Evolutionary conservation across 345 rosid species (phyloP).

Genomic region (Garcia nutans): DNA sequence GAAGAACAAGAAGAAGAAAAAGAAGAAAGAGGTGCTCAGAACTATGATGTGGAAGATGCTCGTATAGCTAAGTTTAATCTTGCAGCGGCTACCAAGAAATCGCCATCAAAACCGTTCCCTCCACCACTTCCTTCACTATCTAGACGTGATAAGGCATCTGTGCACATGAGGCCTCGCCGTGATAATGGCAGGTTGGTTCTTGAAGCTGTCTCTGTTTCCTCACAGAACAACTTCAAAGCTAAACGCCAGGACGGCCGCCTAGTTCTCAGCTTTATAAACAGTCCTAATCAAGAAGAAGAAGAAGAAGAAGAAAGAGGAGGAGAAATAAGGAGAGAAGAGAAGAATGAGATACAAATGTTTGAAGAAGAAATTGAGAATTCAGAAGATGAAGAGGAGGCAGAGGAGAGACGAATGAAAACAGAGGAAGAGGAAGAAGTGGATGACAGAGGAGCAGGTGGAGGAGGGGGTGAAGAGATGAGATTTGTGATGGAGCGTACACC

Average conservation of each 20-base stretch:
- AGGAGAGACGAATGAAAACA: conserved; percentile 24
- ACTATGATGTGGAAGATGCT: conserved; percentile 25
- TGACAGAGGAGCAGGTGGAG: conserved; percentile 1
- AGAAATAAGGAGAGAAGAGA: background rate
- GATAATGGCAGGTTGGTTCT: conserved; percentile 85
- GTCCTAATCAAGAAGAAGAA: conserved; percentile 17
- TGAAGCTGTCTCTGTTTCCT: conserved; percentile 78
- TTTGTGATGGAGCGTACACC: conserved; percentile 31
- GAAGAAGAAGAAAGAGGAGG: conserved; percentile 15
- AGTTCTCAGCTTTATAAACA: conserved; percentile 57
- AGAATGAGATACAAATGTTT: conserved; percentile 5
- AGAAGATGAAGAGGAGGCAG: conserved; percentile 18
- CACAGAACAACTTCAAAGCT: conserved; percentile 65
- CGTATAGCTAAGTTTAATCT: conserved; percentile 20
- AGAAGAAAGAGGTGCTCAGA: conserved; percentile 10
- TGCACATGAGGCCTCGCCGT: conserved; percentile 70
- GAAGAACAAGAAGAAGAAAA: conserved; percentile 38
- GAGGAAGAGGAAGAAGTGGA: conserved; percentile 16
- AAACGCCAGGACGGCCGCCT: conserved; percentile 89
- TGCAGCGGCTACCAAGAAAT: conserved; percentile 26
- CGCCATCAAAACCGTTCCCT: conserved; percentile 53
- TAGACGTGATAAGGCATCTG: conserved; percentile 44
- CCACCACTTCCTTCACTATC: conserved; percentile 77
- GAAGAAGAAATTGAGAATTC: conserved; percentile 20
- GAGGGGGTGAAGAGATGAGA: conserved; percentile 17